A percentile compares a stretch with the other conserved stretches of the same genome.
phyloP scores from a whole-genome alignment of 2,329 filamentous ascomycete genomes.

The Cryphonectria radicalis region DNA sequence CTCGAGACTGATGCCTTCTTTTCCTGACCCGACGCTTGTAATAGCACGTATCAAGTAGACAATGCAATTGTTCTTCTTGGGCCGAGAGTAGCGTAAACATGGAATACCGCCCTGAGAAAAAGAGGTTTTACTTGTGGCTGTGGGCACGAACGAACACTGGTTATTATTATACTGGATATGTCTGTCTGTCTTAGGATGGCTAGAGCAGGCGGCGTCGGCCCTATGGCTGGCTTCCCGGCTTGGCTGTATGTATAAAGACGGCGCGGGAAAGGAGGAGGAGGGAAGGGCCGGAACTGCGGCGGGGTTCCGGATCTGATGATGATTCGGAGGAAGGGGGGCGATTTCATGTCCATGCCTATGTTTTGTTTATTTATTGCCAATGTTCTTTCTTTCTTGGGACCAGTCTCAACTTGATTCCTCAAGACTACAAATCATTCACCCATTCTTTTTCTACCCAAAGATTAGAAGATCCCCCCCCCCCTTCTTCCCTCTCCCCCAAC shows the following conservation, averaged over 20 bases:
- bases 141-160: too few species aligned
- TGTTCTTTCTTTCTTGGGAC: not conserved
- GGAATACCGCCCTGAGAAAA: too few species aligned
- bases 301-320: slow-evolving; percentile 6
- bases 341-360: not conserved
- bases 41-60: not conserved
- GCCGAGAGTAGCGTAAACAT: too few species aligned
- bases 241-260: not conserved
- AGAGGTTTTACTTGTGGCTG: too few species aligned
- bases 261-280: not conserved
- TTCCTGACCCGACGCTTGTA: not conserved
- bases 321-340: not conserved
- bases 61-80: not conserved
- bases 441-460: not conserved
- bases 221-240: not conserved
- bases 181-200: not conserved
- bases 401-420: not conserved
- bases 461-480: not conserved
- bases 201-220: not conserved
- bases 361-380: not conserved
- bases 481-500: not conserved
- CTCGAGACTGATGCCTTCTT: not conserved
- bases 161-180: too few species aligned
- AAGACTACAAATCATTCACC: not conserved
- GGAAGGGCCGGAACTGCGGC: not conserved